phyloP scores from a whole-genome alignment of 768 basidiomycete genomes.

The Mycena maculata region DNA sequence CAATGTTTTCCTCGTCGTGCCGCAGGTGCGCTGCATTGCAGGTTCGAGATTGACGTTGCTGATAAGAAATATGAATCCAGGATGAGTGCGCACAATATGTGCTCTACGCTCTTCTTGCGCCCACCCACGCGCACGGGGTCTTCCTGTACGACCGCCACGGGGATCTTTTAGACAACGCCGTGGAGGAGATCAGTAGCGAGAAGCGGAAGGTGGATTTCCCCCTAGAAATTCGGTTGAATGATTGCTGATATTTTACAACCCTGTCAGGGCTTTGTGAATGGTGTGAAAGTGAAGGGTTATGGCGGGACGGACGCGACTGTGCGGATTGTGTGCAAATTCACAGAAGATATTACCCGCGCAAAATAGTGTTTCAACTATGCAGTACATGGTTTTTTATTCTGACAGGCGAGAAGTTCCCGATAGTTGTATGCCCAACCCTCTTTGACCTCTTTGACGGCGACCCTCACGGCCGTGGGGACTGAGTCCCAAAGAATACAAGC shows the following conservation, averaged over 20 bases:
- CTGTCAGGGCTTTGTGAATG: neutral
- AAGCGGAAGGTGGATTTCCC: neutral
- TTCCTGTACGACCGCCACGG: neutral
- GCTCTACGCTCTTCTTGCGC: slow-evolving; percentile 1
- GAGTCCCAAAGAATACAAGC: too few relatives aligned
- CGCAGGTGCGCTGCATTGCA: neutral
- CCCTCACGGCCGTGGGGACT: too few relatives aligned
- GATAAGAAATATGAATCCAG: neutral
- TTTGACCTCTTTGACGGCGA: too few relatives aligned
- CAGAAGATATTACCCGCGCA: neutral
- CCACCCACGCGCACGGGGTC: neutral
- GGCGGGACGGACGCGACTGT: neutral
- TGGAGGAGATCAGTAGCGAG: neutral
- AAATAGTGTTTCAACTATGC: too few relatives aligned
- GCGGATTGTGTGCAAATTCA: neutral
- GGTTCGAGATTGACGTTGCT: neutral
- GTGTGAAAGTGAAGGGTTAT: neutral
- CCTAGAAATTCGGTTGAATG: neutral
- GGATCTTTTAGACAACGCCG: neutral
- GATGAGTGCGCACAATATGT: slow-evolving; percentile 1
- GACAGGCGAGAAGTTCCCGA: too few relatives aligned
- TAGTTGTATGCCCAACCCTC: too few relatives aligned
- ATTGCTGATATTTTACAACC: neutral
- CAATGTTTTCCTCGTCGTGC: neutral
- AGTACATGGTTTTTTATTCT: too few relatives aligned